Evolutionary conservation across 805 yeast genomes (phyloP).

Genomic region (baker's yeast (Saccharomyces cerevisiae)): DNA sequence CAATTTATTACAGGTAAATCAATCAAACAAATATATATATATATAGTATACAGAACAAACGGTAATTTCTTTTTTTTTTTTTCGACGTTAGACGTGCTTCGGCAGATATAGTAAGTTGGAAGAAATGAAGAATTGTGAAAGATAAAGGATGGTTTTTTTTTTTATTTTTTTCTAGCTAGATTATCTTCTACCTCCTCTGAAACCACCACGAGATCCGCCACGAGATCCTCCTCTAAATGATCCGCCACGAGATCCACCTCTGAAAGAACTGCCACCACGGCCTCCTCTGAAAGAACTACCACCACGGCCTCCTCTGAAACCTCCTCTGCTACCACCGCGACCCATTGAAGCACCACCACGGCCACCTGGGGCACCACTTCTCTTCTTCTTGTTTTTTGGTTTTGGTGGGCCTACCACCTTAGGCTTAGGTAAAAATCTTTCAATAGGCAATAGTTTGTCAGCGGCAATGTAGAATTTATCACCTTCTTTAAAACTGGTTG

Average conservation of each 20-base stretch:
- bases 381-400: conserved; percentile 58
- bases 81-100: background rate
- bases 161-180: background rate
- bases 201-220: conserved; percentile 23
- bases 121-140: background rate
- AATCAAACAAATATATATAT: background rate
- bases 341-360: conserved; percentile 32
- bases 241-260: conserved; percentile 38
- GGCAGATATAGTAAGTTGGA: background rate
- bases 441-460: conserved; percentile 90
- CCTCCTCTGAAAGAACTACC: conserved; percentile 33
- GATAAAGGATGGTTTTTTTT: background rate
- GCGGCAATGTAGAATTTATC: conserved; percentile 94
- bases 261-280: conserved; percentile 39
- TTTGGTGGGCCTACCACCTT: conserved; percentile 78
- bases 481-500: conserved; percentile 86
- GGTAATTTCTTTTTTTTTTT: background rate
- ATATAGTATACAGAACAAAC: background rate
- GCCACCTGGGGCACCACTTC: conserved; percentile 43
- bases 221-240: conserved; percentile 35
- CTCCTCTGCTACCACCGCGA: conserved; percentile 33
- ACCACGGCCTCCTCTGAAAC: conserved; percentile 42
- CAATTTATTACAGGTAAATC: background rate
- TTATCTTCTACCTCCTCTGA: conserved; percentile 34
- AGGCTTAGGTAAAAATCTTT: conserved; percentile 95